Evolutionary conservation across 2,329 filamentous ascomycete genomes (phyloP).

Genomic region (Cercospora beticola): DNA sequence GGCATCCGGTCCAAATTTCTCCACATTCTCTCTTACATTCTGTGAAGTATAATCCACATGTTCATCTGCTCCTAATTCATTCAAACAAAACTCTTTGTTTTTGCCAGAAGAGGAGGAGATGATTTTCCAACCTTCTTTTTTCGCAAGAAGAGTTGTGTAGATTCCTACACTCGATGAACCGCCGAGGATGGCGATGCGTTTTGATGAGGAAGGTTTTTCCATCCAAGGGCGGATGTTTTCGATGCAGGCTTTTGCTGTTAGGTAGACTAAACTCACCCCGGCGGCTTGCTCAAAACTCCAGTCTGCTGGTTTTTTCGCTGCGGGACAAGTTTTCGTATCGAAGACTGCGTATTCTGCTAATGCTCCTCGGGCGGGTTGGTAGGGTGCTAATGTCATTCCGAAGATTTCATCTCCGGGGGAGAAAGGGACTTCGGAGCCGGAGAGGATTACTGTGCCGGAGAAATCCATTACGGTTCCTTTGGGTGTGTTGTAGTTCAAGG

Average conservation of each 20-base stretch:
- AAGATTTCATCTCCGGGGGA: conserved; percentile 36
- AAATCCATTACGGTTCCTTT: conserved; percentile 39
- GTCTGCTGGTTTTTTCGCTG: conserved; percentile 32
- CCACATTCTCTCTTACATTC: conserved; percentile 52
- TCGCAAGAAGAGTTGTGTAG: conserved; percentile 37
- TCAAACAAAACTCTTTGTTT: conserved; percentile 58
- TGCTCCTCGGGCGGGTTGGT: conserved; percentile 30
- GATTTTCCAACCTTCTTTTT: conserved; percentile 37
- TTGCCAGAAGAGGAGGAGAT: conserved; percentile 56
- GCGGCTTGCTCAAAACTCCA: conserved; percentile 38
- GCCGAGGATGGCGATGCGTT: too few species aligned
- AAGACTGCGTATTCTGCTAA: conserved; percentile 35
- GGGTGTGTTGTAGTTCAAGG: conserved; percentile 22
- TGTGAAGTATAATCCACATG: conserved; percentile 60
- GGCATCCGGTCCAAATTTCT: conserved; percentile 53
- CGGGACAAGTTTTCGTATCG: conserved; percentile 27
- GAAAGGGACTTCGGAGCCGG: conserved; percentile 25
- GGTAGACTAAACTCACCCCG: conserved; percentile 36
- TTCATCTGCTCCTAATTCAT: conserved; percentile 60
- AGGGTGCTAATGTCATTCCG: conserved; percentile 34
- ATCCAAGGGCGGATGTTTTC: conserved; percentile 28
- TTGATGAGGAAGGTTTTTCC: too few species aligned
- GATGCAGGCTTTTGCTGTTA: conserved; percentile 37
- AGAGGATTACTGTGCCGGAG: conserved; percentile 32
- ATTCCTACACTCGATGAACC: conserved; percentile 33